Evolutionary conservation across 768 basidiomycete species (phyloP), one percentile per base, ranked within the genome.

Genomic region (Mycena galopus): DNA sequence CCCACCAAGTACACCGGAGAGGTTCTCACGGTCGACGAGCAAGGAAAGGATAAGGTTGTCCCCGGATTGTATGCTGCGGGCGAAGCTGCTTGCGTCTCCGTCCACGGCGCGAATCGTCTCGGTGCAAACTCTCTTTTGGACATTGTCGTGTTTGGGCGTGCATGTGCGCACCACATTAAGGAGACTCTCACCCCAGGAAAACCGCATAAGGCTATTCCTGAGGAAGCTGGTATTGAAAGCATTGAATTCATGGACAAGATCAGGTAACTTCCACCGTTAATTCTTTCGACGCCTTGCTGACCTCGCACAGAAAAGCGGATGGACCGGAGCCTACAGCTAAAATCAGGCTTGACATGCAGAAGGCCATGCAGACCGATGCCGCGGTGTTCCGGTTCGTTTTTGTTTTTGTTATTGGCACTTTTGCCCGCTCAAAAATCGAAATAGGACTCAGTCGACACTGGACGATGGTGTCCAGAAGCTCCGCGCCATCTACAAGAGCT

Each of bases 71-170:
- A 99, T 83, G 98, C 98, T 70, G 98, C 98, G 72, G 98, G 98
- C 77, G 98, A 99, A 85, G 98, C 97, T 65, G 98, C 98, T 9
- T 98, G 96, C 77, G 98, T 99, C 35, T 99, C 98, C 23, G 98
- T 99, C 23, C 98, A 99, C 78, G 98, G 98, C 74, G 98, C 98
- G 75, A 99, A 99, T 87, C 96, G 98, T 83, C 93, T 99, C 65
- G 98, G 98, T 78, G 98, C 98, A 80, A 99, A 99, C 89, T 99
- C 98, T 25, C 92, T 99, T 30, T 87, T 99, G 76, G 98, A 99
- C 82, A 98, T 99, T 76, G 98, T 99, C 82, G 98, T 99, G 76
- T 99, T 99, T 78, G 98, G 98, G 77, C 96, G 98, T 82, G 97
- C 98, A n/a, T 96, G 95, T 78, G 97, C 98, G 30, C 94, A 98